phyloP scores from a whole-genome alignment of 176 grass and related monocot genomes.

The Miscanthus lutarioriparius region DNA sequence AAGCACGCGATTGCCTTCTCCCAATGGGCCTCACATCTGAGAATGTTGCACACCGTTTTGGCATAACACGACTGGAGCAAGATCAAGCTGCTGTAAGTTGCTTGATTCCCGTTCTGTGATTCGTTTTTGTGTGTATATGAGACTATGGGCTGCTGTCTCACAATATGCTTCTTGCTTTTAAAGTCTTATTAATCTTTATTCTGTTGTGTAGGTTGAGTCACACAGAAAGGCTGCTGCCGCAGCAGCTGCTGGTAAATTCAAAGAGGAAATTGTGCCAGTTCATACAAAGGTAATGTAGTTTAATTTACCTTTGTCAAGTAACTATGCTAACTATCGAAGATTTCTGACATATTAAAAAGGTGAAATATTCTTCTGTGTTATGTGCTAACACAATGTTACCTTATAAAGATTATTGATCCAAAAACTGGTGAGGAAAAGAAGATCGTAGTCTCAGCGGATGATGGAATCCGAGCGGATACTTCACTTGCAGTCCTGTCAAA shows the following conservation, averaged over 20 bases:
- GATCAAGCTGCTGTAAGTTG: conserved; percentile 77
- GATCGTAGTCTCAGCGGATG: conserved; percentile 70
- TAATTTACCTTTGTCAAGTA: conserved; percentile 23
- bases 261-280: conserved; percentile 92
- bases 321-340: background rate
- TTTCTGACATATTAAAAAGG: background rate
- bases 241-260: conserved; percentile 77
- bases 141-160: background rate
- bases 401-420: conserved; percentile 69
- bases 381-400: conserved; percentile 20
- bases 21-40: conserved; percentile 96
- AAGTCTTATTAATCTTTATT: conserved; percentile 30
- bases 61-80: conserved; percentile 84
- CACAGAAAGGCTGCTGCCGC: conserved; percentile 80
- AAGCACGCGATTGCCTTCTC: conserved; percentile 88
- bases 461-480: conserved; percentile 70
- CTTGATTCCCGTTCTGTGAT: conserved; percentile 20
- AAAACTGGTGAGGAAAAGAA: conserved; percentile 81
- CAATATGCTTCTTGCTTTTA: conserved; percentile 27
- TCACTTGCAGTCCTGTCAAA: conserved; percentile 71
- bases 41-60: conserved; percentile 85
- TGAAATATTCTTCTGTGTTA: background rate
- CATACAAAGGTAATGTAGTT: conserved; percentile 60
- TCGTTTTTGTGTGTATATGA: background rate
- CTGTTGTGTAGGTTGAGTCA: conserved; percentile 78